These are phyloP conservation scores for Chaetoscypha palmicola DNA, from an alignment of 2,329 filamentous ascomycete species.

Conservation along the genomic window DNA sequence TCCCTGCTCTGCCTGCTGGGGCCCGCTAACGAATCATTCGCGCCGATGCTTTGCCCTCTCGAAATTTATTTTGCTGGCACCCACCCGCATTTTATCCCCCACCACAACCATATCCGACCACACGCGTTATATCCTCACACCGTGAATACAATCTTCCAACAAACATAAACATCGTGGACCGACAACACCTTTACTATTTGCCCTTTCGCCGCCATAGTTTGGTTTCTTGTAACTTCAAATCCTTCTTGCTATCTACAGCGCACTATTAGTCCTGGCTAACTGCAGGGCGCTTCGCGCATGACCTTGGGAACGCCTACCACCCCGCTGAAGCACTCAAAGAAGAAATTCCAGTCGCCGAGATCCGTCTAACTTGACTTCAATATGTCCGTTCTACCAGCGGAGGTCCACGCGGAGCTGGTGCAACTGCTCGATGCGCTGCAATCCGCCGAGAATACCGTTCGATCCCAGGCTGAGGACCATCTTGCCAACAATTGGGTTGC, in stretches of 20 bases:
- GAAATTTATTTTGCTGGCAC: constrained; percentile 1
- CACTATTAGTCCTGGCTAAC: background rate
- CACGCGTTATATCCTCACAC: background rate
- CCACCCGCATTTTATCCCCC: background rate
- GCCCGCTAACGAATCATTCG: background rate
- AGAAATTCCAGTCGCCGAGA: no score
- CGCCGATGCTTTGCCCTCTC: background rate
- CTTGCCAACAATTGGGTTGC: constrained; percentile 85
- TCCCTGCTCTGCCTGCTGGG: no score
- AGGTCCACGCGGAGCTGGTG: constrained; percentile 75
- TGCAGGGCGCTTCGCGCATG: background rate
- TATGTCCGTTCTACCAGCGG: constrained; percentile 82
- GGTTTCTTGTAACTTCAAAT: background rate
- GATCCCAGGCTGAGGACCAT: constrained; percentile 82
- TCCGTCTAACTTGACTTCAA: constrained; percentile 10
- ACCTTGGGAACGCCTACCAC: constrained; percentile 2
- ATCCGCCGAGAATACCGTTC: constrained; percentile 78
- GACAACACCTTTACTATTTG: no score
- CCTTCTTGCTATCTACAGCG: background rate
- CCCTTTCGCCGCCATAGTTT: background rate
- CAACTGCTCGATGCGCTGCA: constrained; percentile 85
- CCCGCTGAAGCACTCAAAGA: background rate
- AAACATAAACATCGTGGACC: no score
- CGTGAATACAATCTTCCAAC: background rate
- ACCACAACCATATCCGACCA: background rate